A percentile compares a stretch with the other conserved stretches of the same genome.
phyloP scores from a whole-genome alignment of 805 yeast genomes.

The Pichia thaimueangensis region DNA sequence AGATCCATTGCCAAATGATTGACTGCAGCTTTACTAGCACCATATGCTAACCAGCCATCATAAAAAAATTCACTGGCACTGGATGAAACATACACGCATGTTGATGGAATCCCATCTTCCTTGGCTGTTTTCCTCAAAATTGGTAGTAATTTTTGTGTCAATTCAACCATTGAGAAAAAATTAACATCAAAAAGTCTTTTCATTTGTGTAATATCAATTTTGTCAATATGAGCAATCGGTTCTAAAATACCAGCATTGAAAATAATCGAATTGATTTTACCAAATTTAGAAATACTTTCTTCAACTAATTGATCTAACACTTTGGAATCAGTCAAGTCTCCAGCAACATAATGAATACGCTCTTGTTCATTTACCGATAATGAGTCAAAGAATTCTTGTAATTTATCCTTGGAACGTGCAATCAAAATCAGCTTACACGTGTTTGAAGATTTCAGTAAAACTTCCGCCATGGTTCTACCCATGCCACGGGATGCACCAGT shows the following conservation, averaged over 20 bases:
- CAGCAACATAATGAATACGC: conserved; percentile 46
- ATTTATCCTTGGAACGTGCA: conserved; percentile 55
- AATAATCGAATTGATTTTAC: conserved; percentile 55
- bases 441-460: conserved; percentile 34
- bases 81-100: conserved; percentile 65
- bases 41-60: conserved; percentile 88
- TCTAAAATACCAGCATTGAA: conserved; percentile 82
- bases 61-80: conserved; percentile 69
- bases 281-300: conserved; percentile 32
- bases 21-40: conserved; percentile 85
- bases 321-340: conserved; percentile 50
- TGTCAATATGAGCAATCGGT: conserved; percentile 57
- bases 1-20: conserved; percentile 68
- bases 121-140: conserved; percentile 43
- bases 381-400: conserved; percentile 28
- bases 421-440: conserved; percentile 52
- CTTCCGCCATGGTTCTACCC: conserved; percentile 65
- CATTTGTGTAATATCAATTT: conserved; percentile 47
- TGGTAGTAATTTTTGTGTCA: conserved; percentile 47
- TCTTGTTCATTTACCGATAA: conserved; percentile 44
- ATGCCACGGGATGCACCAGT: conserved; percentile 75
- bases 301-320: conserved; percentile 7
- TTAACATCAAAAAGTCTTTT: conserved; percentile 64
- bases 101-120: conserved; percentile 5
- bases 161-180: conserved; percentile 64